Conservation (phyloP, 805 yeast species). For the Lipomyces mesembrius region DNA sequence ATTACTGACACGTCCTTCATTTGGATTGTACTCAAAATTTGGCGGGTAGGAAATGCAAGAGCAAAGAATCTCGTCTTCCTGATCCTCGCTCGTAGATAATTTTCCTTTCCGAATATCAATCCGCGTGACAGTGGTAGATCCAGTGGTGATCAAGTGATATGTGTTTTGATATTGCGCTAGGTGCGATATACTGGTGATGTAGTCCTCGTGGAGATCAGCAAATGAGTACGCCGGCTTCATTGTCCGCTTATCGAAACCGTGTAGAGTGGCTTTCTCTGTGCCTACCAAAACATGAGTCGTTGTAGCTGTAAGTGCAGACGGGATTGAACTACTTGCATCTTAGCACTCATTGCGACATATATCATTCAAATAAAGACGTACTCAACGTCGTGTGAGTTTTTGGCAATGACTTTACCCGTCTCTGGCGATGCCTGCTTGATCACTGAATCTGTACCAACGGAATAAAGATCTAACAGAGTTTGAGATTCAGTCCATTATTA, state of each 20-base stretch:
- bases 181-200: conserved; percentile 69
- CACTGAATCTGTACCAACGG: conserved; percentile 80
- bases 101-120: conserved; percentile 79
- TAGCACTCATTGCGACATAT: background rate
- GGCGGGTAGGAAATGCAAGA: conserved; percentile 57
- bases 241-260: conserved; percentile 63
- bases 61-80: conserved; percentile 87
- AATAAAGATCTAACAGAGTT: conserved; percentile 49
- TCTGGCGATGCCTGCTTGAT: conserved; percentile 72
- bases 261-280: conserved; percentile 69
- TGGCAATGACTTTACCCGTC: conserved; percentile 76
- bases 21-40: conserved; percentile 30
- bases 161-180: conserved; percentile 67
- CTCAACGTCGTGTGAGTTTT: conserved; percentile 46
- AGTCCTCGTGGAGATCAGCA: conserved; percentile 65
- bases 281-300: conserved; percentile 50
- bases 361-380: background rate
- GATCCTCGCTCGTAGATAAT: conserved; percentile 75
- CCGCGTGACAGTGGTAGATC: conserved; percentile 78
- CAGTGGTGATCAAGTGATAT: conserved; percentile 78
- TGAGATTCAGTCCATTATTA: conserved; percentile 16
- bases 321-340: conserved; percentile 19
- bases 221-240: conserved; percentile 58
- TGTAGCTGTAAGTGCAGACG: conserved; percentile 43
- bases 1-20: conserved; percentile 1